phyloP scores from a whole-genome alignment of 139 green algal genomes.

The Auxenochlorella pyrenoidosa region DNA sequence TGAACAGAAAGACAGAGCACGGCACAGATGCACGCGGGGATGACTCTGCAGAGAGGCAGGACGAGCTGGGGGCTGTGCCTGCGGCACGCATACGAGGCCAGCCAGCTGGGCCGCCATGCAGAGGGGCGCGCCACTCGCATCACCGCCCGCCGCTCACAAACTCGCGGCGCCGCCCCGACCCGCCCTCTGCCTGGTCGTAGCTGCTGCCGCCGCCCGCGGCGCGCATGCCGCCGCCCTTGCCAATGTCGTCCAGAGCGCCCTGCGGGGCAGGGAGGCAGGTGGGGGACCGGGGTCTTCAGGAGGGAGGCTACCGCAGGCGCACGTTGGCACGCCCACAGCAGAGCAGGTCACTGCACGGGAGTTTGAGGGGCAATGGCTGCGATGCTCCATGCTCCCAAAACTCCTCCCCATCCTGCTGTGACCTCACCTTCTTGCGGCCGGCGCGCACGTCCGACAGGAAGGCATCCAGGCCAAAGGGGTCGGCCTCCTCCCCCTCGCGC shows the following conservation, averaged over 20 bases:
- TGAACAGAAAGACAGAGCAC: not conserved
- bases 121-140: not conserved
- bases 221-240: slow-evolving; percentile 69
- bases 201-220: slow-evolving; percentile 72
- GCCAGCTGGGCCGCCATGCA: not conserved
- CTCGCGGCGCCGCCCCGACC: slow-evolving; percentile 55
- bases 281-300: not conserved
- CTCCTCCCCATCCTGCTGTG: too few species aligned
- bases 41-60: not conserved
- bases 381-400: too few species aligned
- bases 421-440: slow-evolving; percentile 61
- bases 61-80: not conserved
- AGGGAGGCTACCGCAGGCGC: not conserved
- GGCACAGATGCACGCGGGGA: not conserved
- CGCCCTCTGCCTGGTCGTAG: slow-evolving; percentile 62
- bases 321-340: not conserved
- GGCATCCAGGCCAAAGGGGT: slow-evolving; percentile 96
- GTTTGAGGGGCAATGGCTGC: too few species aligned
- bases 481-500: slow-evolving; percentile 77
- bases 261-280: not conserved
- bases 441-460: slow-evolving; percentile 82
- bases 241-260: slow-evolving; percentile 70
- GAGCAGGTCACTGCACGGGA: too few species aligned
- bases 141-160: slow-evolving; percentile 31
- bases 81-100: not conserved